Conservation (phyloP, 441 rosid genomes). For the Brassica balearica region DNA sequence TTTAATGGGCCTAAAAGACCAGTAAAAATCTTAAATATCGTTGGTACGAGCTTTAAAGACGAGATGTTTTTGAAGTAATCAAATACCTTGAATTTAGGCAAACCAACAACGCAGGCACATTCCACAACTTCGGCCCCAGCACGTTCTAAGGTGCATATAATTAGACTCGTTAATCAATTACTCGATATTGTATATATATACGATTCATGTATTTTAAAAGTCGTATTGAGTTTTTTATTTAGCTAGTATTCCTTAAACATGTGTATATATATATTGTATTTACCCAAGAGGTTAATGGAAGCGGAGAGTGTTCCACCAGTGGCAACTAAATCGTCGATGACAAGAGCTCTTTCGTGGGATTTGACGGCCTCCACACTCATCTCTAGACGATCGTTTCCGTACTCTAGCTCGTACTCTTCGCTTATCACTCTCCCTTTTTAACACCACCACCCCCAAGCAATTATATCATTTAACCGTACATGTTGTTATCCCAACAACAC, state of each 20-base stretch:
- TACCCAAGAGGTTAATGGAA: conserved; percentile 78
- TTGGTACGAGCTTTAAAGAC: not conserved
- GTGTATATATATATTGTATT: conserved; percentile 8
- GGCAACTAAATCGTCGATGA: conserved; percentile 85
- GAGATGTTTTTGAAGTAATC: not conserved
- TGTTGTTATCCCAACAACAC: not conserved
- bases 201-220: not conserved
- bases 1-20: not conserved
- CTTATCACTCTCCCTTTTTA: conserved; percentile 72
- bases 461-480: not conserved
- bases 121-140: conserved; percentile 78
- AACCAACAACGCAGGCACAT: conserved; percentile 83
- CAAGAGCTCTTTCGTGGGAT: conserved; percentile 62
- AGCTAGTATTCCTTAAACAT: not conserved
- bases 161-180: not conserved
- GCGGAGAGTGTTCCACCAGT: conserved; percentile 91
- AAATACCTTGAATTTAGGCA: conserved; percentile 70
- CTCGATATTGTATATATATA: not conserved
- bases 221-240: not conserved
- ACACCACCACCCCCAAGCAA: not conserved
- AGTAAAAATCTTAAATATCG: not conserved
- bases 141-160: conserved; percentile 54
- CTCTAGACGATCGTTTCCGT: conserved; percentile 81
- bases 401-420: conserved; percentile 77
- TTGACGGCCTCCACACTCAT: conserved; percentile 76